Percentiles rank a stretch among this genome's conserved stretches.
These are phyloP conservation scores for Termitomyces titanicus DNA, from an alignment of 768 basidiomycete species.

Conservation along the genomic window DNA sequence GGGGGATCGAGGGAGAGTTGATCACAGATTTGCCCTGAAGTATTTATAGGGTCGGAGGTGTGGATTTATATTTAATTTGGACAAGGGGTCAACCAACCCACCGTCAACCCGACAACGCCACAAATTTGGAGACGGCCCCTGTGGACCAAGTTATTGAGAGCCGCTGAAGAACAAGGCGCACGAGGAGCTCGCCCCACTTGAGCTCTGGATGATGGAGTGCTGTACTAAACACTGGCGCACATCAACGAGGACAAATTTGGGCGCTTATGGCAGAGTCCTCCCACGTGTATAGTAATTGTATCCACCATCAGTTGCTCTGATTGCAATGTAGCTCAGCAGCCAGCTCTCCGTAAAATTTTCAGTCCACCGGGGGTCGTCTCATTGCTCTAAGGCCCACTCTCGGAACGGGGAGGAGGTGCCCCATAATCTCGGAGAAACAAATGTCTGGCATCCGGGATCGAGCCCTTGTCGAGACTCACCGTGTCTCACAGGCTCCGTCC, in stretches of 20 bases:
- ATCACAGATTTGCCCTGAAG: slow-evolving; percentile 7
- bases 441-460: slow-evolving; percentile 4
- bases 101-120: slow-evolving; percentile 8
- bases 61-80: slow-evolving; percentile 8
- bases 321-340: neutral
- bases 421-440: neutral
- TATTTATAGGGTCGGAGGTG: slow-evolving; percentile 17
- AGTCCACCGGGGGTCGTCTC: neutral
- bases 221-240: neutral
- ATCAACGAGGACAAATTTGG: slow-evolving; percentile 1
- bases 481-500: neutral
- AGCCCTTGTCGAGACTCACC: neutral
- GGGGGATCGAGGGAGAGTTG: slow-evolving; percentile 6
- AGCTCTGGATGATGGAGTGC: neutral
- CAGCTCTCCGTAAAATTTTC: neutral
- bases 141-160: neutral
- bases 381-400: neutral
- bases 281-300: slow-evolving; percentile 2
- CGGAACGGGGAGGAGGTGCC: too few species aligned
- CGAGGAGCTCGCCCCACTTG: neutral
- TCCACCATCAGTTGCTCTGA: too few species aligned
- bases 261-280: slow-evolving; percentile 12
- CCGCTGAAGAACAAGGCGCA: neutral
- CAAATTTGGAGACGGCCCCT: neutral
- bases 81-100: too few species aligned